Percentiles rank a stretch among this genome's conserved stretches.
These are phyloP conservation scores for Phytophthora macrochlamydospora DNA, from an alignment of 352 stramenopile species.

Conservation along the genomic window DNA sequence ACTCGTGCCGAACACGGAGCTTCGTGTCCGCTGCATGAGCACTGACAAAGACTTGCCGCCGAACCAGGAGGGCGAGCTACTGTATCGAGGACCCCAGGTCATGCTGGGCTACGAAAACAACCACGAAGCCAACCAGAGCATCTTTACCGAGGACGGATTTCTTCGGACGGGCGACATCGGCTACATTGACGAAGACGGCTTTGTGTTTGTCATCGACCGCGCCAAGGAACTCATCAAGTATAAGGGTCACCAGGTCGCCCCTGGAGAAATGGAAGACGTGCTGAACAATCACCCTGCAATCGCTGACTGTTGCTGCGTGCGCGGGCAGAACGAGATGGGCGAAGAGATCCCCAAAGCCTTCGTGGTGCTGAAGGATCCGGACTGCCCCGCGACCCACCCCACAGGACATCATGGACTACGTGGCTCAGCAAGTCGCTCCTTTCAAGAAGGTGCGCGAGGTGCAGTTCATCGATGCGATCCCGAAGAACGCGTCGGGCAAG, in stretches of 20 bases:
- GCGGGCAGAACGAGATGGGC: slow-evolving; percentile 67
- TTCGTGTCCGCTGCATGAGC: slow-evolving; percentile 50
- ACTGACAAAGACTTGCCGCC: slow-evolving; percentile 44
- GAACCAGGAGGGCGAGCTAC: slow-evolving; percentile 75
- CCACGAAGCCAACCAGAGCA: slow-evolving; percentile 80
- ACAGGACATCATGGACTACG: slow-evolving; percentile 83
- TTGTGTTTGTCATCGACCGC: slow-evolving; percentile 91
- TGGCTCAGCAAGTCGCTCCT: slow-evolving; percentile 76
- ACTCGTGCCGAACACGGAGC: slow-evolving; percentile 63
- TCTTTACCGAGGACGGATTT: slow-evolving; percentile 81
- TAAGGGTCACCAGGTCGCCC: slow-evolving; percentile 91
- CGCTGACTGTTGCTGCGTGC: slow-evolving; percentile 77
- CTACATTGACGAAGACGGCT: slow-evolving; percentile 92
- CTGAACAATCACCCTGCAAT: slow-evolving; percentile 83
- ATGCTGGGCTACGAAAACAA: slow-evolving; percentile 95
- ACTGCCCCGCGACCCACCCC: slow-evolving; percentile 44
- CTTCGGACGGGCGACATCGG: slow-evolving; percentile 91
- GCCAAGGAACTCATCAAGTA: slow-evolving; percentile 96
- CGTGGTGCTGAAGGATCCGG: slow-evolving; percentile 73
- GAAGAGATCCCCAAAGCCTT: slow-evolving; percentile 92
- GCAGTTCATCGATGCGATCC: slow-evolving; percentile 89
- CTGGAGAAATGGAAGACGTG: slow-evolving; percentile 91
- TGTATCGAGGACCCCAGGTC: slow-evolving; percentile 90
- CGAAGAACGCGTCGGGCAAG: slow-evolving; percentile 91
- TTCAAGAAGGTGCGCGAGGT: slow-evolving; percentile 92